These are phyloP conservation scores for Chalara sp. DNA, from an alignment of 2,329 filamentous ascomycete species.

Conservation along the genomic window DNA sequence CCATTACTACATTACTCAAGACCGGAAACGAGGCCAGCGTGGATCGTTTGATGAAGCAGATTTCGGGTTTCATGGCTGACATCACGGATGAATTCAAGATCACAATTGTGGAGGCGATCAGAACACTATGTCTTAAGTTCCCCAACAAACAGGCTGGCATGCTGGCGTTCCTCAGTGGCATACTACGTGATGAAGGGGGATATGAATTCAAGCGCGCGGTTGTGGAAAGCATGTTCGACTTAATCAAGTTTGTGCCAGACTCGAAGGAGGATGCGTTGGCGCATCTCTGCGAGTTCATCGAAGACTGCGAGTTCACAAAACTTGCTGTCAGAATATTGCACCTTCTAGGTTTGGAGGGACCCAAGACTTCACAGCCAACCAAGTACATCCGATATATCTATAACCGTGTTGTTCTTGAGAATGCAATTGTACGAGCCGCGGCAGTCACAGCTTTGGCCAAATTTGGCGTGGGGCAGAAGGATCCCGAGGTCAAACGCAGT, in stretches of 20 bases:
- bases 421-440: slow-evolving; percentile 89
- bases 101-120: slow-evolving; percentile 97
- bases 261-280: slow-evolving; percentile 75
- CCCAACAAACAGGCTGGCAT: slow-evolving; percentile 97
- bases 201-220: slow-evolving; percentile 98
- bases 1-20: slow-evolving; percentile 95
- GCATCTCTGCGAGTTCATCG: slow-evolving; percentile 97
- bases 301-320: slow-evolving; percentile 99
- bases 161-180: slow-evolving; percentile 95
- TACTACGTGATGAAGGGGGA: slow-evolving; percentile 90
- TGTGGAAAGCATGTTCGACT: slow-evolving; percentile 97
- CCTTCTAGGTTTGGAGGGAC: slow-evolving; percentile 87
- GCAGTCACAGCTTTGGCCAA: slow-evolving; percentile 94
- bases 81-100: slow-evolving; percentile 99
- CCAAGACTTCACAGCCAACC: slow-evolving; percentile 89
- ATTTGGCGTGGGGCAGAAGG: slow-evolving; percentile 94
- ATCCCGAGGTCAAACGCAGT: slow-evolving; percentile 93
- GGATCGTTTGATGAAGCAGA: slow-evolving; percentile 97
- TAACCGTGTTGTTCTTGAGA: slow-evolving; percentile 95
- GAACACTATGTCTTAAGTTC: slow-evolving; percentile 94
- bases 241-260: slow-evolving; percentile 98
- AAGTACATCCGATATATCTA: slow-evolving; percentile 99
- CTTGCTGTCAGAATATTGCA: slow-evolving; percentile 92
- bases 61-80: slow-evolving; percentile 96
- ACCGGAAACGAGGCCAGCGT: slow-evolving; percentile 97